A percentile compares a stretch with the other conserved stretches of the same genome.
These are phyloP conservation scores for Trichoderma gracile DNA, from an alignment of 2,329 filamentous ascomycete species.

Conservation along the genomic window DNA sequence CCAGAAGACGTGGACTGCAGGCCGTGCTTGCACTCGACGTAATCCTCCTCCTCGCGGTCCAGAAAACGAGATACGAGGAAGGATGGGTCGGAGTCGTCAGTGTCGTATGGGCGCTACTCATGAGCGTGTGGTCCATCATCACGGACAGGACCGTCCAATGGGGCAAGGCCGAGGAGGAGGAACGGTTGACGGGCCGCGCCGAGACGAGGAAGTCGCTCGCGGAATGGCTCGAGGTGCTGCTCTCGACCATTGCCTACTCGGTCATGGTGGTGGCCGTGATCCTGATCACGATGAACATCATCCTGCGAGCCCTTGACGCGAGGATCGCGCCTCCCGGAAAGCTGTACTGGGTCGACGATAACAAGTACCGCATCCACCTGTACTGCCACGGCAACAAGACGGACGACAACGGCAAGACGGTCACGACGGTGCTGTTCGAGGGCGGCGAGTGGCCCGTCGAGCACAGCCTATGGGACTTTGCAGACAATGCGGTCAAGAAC, in stretches of 20 bases:
- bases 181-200: constrained; percentile 83
- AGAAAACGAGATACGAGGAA: constrained; percentile 76
- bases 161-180: constrained; percentile 91
- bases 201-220: constrained; percentile 79
- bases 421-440: constrained; percentile 85
- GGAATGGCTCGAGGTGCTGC: constrained; percentile 81
- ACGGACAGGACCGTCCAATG: constrained; percentile 83
- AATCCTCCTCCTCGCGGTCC: constrained; percentile 76
- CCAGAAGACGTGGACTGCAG: constrained; percentile 30
- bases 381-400: constrained; percentile 75
- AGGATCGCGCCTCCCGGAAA: constrained; percentile 72
- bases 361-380: constrained; percentile 85
- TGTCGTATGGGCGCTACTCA: constrained; percentile 76
- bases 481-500: constrained; percentile 72
- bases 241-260: constrained; percentile 70
- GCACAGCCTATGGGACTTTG: constrained; percentile 75
- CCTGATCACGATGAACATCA: constrained; percentile 76
- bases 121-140: constrained; percentile 75
- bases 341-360: constrained; percentile 75
- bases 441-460: constrained; percentile 80
- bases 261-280: constrained; percentile 68
- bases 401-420: constrained; percentile 50
- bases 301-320: constrained; percentile 77
- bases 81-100: constrained; percentile 88
- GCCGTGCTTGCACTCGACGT: constrained; percentile 58